These are phyloP conservation scores for Turnera subulata DNA, from an alignment of 345 rosid genomes.

Conservation along the genomic window DNA sequence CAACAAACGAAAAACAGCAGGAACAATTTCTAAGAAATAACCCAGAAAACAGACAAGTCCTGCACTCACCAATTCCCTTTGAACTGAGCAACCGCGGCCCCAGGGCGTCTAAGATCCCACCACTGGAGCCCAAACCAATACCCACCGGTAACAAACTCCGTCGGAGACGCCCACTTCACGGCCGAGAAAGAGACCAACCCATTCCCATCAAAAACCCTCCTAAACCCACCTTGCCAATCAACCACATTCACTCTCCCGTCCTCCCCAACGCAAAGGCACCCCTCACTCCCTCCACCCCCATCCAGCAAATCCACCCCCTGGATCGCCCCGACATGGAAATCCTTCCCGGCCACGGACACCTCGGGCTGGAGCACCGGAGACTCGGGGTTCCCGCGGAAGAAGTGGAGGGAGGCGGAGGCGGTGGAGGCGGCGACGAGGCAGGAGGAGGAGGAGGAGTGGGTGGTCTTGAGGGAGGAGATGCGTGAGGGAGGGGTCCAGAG, in stretches of 20 bases:
- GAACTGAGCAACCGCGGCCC: conserved; percentile 69
- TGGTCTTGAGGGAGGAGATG: conserved; percentile 54
- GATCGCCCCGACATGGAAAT: conserved; percentile 52
- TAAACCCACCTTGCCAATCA: conserved; percentile 29
- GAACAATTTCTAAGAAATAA: neutral
- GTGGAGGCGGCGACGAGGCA: conserved; percentile 52
- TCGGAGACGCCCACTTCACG: conserved; percentile 78
- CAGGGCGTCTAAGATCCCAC: conserved; percentile 85
- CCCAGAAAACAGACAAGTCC: neutral
- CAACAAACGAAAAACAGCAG: no score
- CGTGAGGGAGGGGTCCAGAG: conserved; percentile 60
- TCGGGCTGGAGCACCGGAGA: conserved; percentile 29
- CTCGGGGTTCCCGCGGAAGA: conserved; percentile 30
- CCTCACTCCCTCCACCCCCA: conserved; percentile 38
- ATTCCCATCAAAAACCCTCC: conserved; percentile 59
- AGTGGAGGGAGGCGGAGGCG: conserved; percentile 51
- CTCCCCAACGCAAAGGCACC: conserved; percentile 55
- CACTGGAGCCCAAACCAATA: conserved; percentile 73
- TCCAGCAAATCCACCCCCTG: conserved; percentile 66
- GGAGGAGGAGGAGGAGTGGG: conserved; percentile 19
- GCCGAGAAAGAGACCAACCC: conserved; percentile 74
- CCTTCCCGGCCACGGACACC: conserved; percentile 28
- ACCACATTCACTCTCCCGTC: conserved; percentile 46
- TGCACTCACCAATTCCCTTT: conserved; percentile 66
- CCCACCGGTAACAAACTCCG: conserved; percentile 88